Evolutionary conservation across 306 rosid species (phyloP), one percentile per base, ranked within the genome.

Genomic region (Arachis hypogaea): DNA sequence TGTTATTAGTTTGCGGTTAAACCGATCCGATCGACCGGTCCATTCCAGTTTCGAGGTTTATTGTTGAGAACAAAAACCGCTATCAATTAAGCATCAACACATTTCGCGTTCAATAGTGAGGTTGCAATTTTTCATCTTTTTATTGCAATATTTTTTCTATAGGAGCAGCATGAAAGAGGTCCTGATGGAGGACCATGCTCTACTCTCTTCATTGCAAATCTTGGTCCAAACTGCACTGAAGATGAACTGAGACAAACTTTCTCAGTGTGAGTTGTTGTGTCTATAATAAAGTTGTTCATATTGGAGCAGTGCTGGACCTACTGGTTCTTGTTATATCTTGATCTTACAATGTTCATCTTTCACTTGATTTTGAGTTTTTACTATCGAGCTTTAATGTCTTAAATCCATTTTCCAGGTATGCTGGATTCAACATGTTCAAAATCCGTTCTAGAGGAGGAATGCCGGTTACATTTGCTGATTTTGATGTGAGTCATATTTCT

Each of bases 381-480:
- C 43, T 41, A 29, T 51, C 40, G 45, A 70, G 56, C 36, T 77
- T 59, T 59, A 58, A 36, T 78, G 82, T 49, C 69, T 65, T 79
- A 58, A 38, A 18, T 74, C 71, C 49, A 68, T 46, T 55, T 74
- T 76, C 78, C 72, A 93, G 98, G 58, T 85, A 88, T 73, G 40
- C 89, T 55, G 98, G 97, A 82, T 93, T 93, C 85, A 93, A 82
- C 74, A 67, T 81, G 82, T 86, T 89, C 73, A 94, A 88, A 80
- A 78, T 94, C 82, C 98, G 95, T 70, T 85, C 96, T 45, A 89
- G 87, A 88, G 89, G 98, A 82, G 98, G 98, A 75, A 91, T 94
- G 97, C 98, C 98, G 5, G 98, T 94, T 84, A 97, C 97, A 61
- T 94, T 94, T 89, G 96, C 90, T 77, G 98, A 94, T 86, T 94